Evolutionary conservation across 352 stramenopile species (phyloP).

Genomic region (Ophiocytium majus): DNA sequence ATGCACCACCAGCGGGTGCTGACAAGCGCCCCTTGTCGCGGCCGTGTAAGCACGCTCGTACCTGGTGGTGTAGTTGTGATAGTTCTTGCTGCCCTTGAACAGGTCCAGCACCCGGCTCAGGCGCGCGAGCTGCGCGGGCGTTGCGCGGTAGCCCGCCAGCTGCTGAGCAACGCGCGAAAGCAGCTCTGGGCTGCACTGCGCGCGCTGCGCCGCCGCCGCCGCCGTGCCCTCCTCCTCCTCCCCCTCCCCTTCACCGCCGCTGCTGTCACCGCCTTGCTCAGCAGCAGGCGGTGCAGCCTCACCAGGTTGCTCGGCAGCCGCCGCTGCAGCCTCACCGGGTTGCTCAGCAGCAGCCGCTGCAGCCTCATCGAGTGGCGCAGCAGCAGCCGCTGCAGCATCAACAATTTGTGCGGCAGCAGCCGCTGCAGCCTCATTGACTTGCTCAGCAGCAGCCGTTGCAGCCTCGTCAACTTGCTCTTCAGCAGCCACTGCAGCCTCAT

Average conservation of each 20-base stretch:
- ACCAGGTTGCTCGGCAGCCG: not conserved
- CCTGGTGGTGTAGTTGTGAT: slow-evolving; percentile 91
- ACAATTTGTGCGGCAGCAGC: not conserved
- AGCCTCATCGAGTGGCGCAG: not conserved
- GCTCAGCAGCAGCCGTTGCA: not conserved
- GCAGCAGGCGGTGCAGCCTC: not conserved
- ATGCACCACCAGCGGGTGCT: too few species aligned
- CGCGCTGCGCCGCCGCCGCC: slow-evolving; percentile 45
- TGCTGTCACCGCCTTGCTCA: not conserved
- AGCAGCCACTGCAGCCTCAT: not conserved
- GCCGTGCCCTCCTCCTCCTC: not conserved
- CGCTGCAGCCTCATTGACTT: not conserved
- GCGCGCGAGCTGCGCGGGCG: slow-evolving; percentile 22
- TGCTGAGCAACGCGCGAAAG: slow-evolving; percentile 51
- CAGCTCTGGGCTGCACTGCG: slow-evolving; percentile 54
- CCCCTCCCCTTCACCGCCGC: slow-evolving; percentile 9
- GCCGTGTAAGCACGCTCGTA: too few species aligned
- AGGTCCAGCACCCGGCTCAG: slow-evolving; percentile 67
- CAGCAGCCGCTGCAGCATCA: not conserved
- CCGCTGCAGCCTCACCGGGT: not conserved
- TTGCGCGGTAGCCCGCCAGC: slow-evolving; percentile 66
- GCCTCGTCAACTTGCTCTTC: not conserved
- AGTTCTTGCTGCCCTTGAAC: slow-evolving; percentile 83
- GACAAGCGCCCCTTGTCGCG: too few species aligned
- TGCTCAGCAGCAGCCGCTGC: not conserved